phyloP scores from a whole-genome alignment of 1,284 basidiomycete species.

The Grifola frondosa region DNA sequence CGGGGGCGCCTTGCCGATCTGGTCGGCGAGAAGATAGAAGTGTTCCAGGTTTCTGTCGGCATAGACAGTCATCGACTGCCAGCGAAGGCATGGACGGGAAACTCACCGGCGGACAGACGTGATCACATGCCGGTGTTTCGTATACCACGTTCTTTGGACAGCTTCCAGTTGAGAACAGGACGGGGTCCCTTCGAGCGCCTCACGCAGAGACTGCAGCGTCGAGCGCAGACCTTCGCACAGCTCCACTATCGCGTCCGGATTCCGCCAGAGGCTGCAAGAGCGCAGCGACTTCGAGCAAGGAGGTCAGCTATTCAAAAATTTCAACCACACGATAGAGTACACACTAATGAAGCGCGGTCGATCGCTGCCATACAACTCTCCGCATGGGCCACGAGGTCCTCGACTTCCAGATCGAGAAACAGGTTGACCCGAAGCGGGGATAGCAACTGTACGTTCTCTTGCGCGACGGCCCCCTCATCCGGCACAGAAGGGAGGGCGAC shows the following conservation, averaged over 20 bases:
- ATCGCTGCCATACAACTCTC: conserved; percentile 20
- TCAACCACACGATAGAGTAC: not conserved
- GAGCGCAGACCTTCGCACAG: conserved; percentile 17
- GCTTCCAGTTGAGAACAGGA: conserved; percentile 7
- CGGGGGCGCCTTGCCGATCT: conserved; percentile 20
- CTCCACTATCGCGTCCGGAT: conserved; percentile 17
- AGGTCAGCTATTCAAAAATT: not conserved
- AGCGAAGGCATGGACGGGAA: not conserved
- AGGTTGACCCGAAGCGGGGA: conserved; percentile 13
- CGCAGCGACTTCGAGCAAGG: conserved; percentile 16
- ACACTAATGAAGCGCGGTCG: conserved; percentile 21
- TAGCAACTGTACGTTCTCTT: not conserved
- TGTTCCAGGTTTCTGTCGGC: conserved; percentile 21
- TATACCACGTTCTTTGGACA: conserved; percentile 23
- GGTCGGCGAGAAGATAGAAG: conserved; percentile 22
- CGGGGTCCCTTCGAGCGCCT: conserved; percentile 20
- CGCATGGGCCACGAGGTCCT: conserved; percentile 15
- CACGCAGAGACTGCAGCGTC: conserved; percentile 13
- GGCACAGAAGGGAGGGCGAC: conserved; percentile 19
- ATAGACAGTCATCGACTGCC: too few relatives aligned
- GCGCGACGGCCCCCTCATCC: conserved; percentile 3
- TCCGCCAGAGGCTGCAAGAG: conserved; percentile 21
- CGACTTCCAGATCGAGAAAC: conserved; percentile 13
- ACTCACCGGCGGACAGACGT: conserved; percentile 21
- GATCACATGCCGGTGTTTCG: conserved; percentile 20